Base-by-base conservation (phyloP, 345 rosid species). In the Xanthoceras sorbifolium region DNA sequence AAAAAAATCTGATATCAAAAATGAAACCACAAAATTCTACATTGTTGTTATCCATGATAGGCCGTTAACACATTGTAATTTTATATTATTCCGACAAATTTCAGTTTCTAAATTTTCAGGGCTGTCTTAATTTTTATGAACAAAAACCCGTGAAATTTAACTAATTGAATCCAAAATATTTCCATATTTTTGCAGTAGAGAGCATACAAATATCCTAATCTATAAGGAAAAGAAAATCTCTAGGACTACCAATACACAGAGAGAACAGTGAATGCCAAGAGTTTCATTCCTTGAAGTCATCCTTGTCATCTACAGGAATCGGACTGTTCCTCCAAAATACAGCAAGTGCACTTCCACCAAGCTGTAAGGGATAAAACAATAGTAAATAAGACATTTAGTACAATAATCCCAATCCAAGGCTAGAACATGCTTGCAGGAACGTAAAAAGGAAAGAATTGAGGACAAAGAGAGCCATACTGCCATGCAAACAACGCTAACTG, bases 401-500 rank as follows among this genome's bases (percentile, higher is more conserved):
- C 10, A 7, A 1, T 52, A n/a, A 25, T 10, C 7, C 28, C 42
- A 50, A 48, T 8, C 0, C 59, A 71, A 22, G 5, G 42, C 6
- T 9, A 74, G 29, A 68, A 46, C 8, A 38, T 1, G 1, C 59
- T 40, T 31, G 32, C 48, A 75, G 31, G 28, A 67, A 32, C 34
- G 28, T 8, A 14, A 64, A 46, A 52, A 22, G 18, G 15, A 38
- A 12, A 57, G 61, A 59, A 42, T 34, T 40, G 12, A 22, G 28
- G 20, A 66, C 12, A 38, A 79, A 11, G 66, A 28, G 60, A 38
- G 38, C 52, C 90, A 80, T 92, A 96, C 99, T 60, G 97, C 99
- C 99, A 93, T 96, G 82, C 92, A 93, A 78, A 96, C 99, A 36
- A 96, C 98, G 6, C 99, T 96, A 69, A 96, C 98, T 25, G 98